Conservation (phyloP, 176 grass and related monocot species). For the Avena sativa region DNA sequence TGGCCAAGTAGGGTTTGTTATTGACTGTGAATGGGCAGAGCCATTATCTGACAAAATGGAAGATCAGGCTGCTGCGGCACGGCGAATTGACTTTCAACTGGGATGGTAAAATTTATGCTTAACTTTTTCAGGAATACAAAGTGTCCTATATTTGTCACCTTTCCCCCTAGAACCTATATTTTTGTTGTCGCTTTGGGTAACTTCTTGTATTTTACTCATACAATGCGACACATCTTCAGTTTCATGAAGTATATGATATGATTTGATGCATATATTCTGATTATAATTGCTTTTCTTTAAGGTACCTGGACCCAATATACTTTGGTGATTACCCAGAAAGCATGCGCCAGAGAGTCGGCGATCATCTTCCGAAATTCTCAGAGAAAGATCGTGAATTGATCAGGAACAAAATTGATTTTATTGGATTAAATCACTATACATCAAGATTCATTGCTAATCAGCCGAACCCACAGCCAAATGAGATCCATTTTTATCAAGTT, state of each 20-base stretch:
- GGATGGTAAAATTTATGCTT: conserved; percentile 70
- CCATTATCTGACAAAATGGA: conserved; percentile 77
- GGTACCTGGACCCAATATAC: conserved; percentile 95
- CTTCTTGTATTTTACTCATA: neutral
- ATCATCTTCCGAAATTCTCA: conserved; percentile 87
- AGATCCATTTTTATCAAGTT: conserved; percentile 71
- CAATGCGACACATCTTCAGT: neutral
- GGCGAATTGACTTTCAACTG: conserved; percentile 90
- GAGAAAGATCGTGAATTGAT: conserved; percentile 85
- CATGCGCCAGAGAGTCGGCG: conserved; percentile 77
- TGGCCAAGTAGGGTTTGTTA: conserved; percentile 81
- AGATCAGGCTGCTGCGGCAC: conserved; percentile 76
- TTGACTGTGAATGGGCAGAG: conserved; percentile 99
- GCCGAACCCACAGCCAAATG: conserved; percentile 38
- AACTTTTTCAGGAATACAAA: neutral
- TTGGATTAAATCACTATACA: conserved; percentile 97
- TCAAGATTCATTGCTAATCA: conserved; percentile 79
- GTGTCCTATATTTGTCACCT: neutral
- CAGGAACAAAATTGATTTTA: conserved; percentile 89
- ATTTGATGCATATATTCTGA: neutral
- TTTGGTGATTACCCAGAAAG: conserved; percentile 91
- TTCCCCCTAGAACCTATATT: neutral
- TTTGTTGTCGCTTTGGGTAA: neutral
- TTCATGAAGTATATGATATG: neutral
- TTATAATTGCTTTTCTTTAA: conserved; percentile 36